These are phyloP conservation scores for Backusella macrospora DNA, from an alignment of 192 early-diverging fungal species.

Conservation along the genomic window DNA sequence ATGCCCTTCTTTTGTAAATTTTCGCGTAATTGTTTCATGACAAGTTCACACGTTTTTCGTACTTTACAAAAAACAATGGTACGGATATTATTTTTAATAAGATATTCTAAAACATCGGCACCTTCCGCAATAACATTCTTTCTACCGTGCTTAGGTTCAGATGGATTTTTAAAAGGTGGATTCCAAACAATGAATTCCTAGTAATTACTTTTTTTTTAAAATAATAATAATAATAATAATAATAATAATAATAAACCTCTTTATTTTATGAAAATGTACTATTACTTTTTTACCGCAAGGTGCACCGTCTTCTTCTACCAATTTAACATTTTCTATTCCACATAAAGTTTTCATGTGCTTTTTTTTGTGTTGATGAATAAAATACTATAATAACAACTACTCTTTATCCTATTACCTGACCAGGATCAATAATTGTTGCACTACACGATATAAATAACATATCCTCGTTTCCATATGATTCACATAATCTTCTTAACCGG, in stretches of 20 bases:
- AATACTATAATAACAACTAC: neutral
- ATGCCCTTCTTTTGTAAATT: slow-evolving; percentile 27
- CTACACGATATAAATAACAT: slow-evolving; percentile 66
- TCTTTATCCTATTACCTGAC: slow-evolving; percentile 2
- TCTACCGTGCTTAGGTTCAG: slow-evolving; percentile 8
- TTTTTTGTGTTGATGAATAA: neutral
- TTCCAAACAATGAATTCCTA: slow-evolving; percentile 52
- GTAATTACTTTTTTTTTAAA: neutral
- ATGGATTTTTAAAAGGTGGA: slow-evolving; percentile 34
- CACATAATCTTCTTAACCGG: slow-evolving; percentile 61
- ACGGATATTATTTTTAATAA: slow-evolving; percentile 43
- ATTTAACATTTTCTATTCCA: slow-evolving; percentile 27
- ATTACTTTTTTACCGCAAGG: slow-evolving; percentile 42
- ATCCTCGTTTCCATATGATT: slow-evolving; percentile 45
- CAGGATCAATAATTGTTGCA: slow-evolving; percentile 65
- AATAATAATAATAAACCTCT: too few species aligned
- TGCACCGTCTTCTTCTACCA: slow-evolving; percentile 40
- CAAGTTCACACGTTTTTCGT: slow-evolving; percentile 40
- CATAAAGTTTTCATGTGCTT: slow-evolving; percentile 43
- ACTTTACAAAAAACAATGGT: slow-evolving; percentile 62
- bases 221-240: too few species aligned
- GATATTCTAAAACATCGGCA: slow-evolving; percentile 34
- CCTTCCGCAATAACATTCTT: slow-evolving; percentile 35
- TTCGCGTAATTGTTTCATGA: slow-evolving; percentile 42
- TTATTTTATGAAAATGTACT: neutral